These are phyloP conservation scores for Lasiosphaeria hispida DNA, from an alignment of 495 filamentous ascomycete species.

Conservation along the genomic window DNA sequence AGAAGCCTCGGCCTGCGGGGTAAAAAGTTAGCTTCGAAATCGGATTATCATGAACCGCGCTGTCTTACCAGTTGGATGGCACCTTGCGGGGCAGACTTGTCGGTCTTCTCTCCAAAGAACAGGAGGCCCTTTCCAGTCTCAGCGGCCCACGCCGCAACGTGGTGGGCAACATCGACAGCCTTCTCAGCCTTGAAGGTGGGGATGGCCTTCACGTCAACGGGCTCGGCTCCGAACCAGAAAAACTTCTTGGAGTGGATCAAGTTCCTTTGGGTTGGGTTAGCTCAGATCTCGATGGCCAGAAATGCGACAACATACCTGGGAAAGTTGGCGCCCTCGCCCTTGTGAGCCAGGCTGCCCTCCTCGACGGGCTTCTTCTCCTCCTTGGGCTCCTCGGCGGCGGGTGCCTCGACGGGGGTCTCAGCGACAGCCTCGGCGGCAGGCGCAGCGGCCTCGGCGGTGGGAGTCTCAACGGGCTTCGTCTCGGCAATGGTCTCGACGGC, in stretches of 20 bases:
- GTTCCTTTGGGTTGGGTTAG: slow-evolving; percentile 40
- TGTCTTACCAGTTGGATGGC: slow-evolving; percentile 78
- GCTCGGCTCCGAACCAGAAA: slow-evolving; percentile 90
- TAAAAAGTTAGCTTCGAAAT: slow-evolving; percentile 18
- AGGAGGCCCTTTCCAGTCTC: slow-evolving; percentile 95
- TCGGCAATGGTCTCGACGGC: slow-evolving; percentile 46
- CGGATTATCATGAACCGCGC: not conserved
- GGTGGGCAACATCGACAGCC: slow-evolving; percentile 68
- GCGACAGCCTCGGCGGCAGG: slow-evolving; percentile 39
- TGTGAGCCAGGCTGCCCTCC: slow-evolving; percentile 80
- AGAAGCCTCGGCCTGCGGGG: slow-evolving; percentile 68
- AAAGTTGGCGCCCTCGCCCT: slow-evolving; percentile 72
- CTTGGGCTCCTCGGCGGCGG: slow-evolving; percentile 51
- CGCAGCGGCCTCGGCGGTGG: slow-evolving; percentile 33
- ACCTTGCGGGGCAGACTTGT: slow-evolving; percentile 75
- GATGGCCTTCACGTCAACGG: slow-evolving; percentile 73
- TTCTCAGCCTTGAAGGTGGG: slow-evolving; percentile 80
- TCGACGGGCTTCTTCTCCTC: slow-evolving; percentile 64
- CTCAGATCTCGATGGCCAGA: not conserved
- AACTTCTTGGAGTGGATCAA: slow-evolving; percentile 50
- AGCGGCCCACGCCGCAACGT: slow-evolving; percentile 80
- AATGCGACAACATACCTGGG: slow-evolving; percentile 68
- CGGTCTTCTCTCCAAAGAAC: slow-evolving; percentile 81
- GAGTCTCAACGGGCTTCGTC: slow-evolving; percentile 39
- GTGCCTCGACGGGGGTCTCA: slow-evolving; percentile 39